Evolutionary conservation across 106 monocot genomes (phyloP), one percentile per base, ranked within the genome.

Genomic region (Vanilla planifolia): DNA sequence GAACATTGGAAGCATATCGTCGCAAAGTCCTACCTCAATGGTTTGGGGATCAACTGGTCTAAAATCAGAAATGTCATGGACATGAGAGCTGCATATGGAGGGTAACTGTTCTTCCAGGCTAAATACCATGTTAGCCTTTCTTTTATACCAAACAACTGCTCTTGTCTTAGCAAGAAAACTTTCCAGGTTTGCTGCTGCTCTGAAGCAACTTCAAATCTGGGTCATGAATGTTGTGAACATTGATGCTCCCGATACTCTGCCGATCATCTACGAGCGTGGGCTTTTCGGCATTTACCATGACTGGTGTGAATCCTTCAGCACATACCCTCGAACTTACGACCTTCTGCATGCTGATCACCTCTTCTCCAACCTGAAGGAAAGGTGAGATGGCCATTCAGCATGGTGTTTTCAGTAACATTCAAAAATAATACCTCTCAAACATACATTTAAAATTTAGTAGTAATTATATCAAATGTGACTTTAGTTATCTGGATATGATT

Each of bases 51-150:
- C 37, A 45, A 76, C 57, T 94, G 94, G 94, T 67, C 83, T 11
- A 72, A 73, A 59, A 71, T 94, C 34, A 94, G 94, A 68, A 94
- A 94, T 69, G 83, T 83, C 32, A 94, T 94, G 94, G 94, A 94
- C 57, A 94, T 94, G 94, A 79, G 80, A 80, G 89, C 94, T n/a
- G 65, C 78, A 7, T 94, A 94, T 69, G 94, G 94, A 85, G 94
- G 94, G 93, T 93, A 79, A 70, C 33, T 37, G 19, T 47, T 47
- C 9, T 48, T 6, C 39, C 60, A n/a, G 36, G 11, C n/a, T n/a
- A 9, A 14, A 40, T 40, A 40, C 40, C 14, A 40, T 40, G 40
- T 40, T 40, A 9, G 14, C 7, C 14, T 40, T 40, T 40, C 14
- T 40, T 40, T 40, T 9, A 40, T 3, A 40, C 14, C 14, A 40